Evolutionary conservation across 2,329 filamentous ascomycete species (phyloP), one percentile per base, ranked within the genome.

Genomic region (Xylariaceae sp.): DNA sequence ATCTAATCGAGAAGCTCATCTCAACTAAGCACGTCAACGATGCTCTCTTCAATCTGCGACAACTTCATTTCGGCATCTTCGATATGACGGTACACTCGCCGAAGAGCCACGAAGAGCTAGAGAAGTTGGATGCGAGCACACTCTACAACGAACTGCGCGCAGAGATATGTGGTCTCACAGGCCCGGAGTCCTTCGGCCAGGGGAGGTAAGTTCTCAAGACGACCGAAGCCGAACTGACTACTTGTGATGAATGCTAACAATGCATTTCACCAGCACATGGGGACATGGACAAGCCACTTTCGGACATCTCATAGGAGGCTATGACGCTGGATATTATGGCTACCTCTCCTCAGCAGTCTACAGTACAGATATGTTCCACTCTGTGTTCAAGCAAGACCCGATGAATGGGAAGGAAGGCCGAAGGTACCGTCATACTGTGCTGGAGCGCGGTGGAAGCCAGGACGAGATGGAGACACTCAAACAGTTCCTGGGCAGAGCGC

Each of bases 351-450:
- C 82, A 1, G 76, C 87, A 60, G 87, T 92, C 13, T 92, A 89
- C 65, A 85, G 81, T 15, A 76, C 83, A 17, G 86, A 94, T 62
- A 90, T 94, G 85, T 94, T 90, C 70, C 80, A 86, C 64, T 75
- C 75, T 0, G 81, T 85, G 32, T 92, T 92, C 67, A 81, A 83
- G 67, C 70, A 76, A 51, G 71, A 89, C 59, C 86, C 86, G 0
- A 88, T 90, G 85, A 76, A 88, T 59, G 72, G 71, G 21, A 75
- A 74, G 49, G 78, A 88, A 58, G 86, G 86, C 2, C 71, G 85
- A 11, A 66, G 85, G 42, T 92, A 90, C 65, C 73, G 86, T 38
- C 82, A 88, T 61, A 84, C 78, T 0, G 85, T 92, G 15, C 68
- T 92, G 4, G 83, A 89, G 66, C 78, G 77, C 48, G 86, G 86